These are phyloP conservation scores for Pseudoturritis turrita DNA, from an alignment of 345 rosid species.

Conservation along the genomic window DNA sequence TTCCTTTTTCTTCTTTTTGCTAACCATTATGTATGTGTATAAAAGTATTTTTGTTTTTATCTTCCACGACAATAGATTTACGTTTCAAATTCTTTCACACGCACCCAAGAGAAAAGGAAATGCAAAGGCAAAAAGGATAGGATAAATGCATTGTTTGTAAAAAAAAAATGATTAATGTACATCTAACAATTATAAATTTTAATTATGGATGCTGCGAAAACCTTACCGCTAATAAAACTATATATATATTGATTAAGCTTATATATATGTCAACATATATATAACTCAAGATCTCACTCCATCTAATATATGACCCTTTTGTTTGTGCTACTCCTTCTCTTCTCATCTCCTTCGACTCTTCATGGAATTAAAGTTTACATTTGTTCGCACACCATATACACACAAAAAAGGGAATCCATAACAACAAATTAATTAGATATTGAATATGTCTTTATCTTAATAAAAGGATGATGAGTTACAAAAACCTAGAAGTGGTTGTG, in stretches of 20 bases:
- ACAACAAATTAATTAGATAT: slow-evolving; percentile 1
- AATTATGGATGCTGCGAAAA: background rate
- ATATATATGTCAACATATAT: background rate
- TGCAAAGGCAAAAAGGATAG: background rate
- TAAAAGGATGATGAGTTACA: background rate
- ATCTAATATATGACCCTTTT: background rate
- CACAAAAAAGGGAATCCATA: background rate
- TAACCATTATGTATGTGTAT: background rate
- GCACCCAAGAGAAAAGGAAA: background rate
- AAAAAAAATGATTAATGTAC: background rate
- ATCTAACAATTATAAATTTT: background rate
- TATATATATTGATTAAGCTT: background rate
- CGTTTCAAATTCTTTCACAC: background rate
- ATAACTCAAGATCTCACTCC: background rate
- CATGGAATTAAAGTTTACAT: background rate
- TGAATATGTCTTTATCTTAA: slow-evolving; percentile 5
- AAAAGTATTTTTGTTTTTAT: background rate
- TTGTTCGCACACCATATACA: slow-evolving; percentile 8
- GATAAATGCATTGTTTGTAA: background rate
- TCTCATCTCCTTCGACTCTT: background rate
- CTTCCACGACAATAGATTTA: background rate
- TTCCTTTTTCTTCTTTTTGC: background rate
- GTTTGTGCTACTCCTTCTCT: background rate
- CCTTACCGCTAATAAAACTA: background rate
- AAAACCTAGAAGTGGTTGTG: slow-evolving; percentile 54